These are phyloP conservation scores for Zygosaccharomyces rouxii DNA, from an alignment of 805 yeast species.

Conservation along the genomic window DNA sequence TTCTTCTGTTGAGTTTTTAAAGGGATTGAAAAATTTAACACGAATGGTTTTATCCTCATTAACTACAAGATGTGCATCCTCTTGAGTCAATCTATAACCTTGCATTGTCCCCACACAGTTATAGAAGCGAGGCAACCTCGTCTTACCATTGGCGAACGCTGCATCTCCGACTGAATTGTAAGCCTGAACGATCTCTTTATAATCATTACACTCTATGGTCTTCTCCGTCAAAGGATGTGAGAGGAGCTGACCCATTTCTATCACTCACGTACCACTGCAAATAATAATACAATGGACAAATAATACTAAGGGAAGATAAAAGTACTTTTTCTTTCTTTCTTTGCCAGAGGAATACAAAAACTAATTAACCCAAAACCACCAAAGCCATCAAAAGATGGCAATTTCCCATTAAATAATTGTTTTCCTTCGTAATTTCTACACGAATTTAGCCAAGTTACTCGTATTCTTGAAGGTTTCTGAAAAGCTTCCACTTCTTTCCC, in stretches of 20 bases:
- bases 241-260: conserved; percentile 63
- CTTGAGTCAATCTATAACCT: conserved; percentile 71
- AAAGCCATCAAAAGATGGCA: conserved; percentile 5
- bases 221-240: conserved; percentile 75
- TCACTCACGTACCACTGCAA: neutral
- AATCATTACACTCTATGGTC: conserved; percentile 43
- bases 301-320: neutral
- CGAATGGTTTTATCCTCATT: conserved; percentile 41
- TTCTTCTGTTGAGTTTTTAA: conserved; percentile 24
- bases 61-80: conserved; percentile 62
- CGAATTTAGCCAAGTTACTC: neutral
- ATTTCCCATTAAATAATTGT: neutral
- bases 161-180: conserved; percentile 9
- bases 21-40: conserved; percentile 33
- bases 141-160: conserved; percentile 2
- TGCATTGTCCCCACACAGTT: conserved; percentile 73
- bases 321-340: neutral
- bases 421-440: neutral
- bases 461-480: neutral
- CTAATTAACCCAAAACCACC: neutral
- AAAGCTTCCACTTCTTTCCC: neutral
- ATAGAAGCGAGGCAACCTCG: conserved; percentile 38
- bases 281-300: neutral
- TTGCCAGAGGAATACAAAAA: neutral
- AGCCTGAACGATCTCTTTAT: conserved; percentile 26